Evolutionary conservation across 306 rosid species (phyloP).

Genomic region (Cucumis cinereus): DNA sequence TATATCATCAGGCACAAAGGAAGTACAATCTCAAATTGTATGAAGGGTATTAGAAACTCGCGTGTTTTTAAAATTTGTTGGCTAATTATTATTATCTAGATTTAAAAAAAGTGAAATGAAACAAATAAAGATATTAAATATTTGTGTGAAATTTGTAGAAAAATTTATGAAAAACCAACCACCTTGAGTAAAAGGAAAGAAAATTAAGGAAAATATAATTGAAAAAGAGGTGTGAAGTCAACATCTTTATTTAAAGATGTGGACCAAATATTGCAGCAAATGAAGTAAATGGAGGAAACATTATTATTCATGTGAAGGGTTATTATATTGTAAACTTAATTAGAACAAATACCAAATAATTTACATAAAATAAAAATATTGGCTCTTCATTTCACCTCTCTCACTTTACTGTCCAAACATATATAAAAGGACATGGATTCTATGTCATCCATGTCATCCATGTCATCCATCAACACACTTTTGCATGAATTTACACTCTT

Average conservation of each 20-base stretch:
- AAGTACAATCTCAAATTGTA: too few species aligned
- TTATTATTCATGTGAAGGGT: conserved; percentile 85
- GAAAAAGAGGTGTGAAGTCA: conserved; percentile 34
- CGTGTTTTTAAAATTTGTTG: too few species aligned
- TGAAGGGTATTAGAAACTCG: too few species aligned
- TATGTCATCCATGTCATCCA: too few species aligned
- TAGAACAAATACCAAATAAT: conserved; percentile 72
- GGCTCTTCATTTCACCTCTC: conserved; percentile 13
- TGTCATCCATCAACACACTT: too few species aligned
- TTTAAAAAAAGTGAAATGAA: too few species aligned
- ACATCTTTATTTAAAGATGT: conserved; percentile 62
- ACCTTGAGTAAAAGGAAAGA: too few species aligned
- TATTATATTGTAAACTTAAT: conserved; percentile 51
- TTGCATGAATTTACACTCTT: not conserved
- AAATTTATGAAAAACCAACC: too few species aligned
- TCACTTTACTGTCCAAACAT: conserved; percentile 44
- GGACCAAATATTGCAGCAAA: conserved; percentile 59
- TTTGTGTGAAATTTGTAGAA: too few species aligned
- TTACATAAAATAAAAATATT: conserved; percentile 39
- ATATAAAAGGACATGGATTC: conserved; percentile 14
- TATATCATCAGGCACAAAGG: too few species aligned
- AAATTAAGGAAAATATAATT: not conserved
- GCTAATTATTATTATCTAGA: too few species aligned
- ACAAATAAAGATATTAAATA: too few species aligned
- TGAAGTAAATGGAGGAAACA: conserved; percentile 89